phyloP scores from a whole-genome alignment of 345 rosid species.

The Eutrema heterophyllum region DNA sequence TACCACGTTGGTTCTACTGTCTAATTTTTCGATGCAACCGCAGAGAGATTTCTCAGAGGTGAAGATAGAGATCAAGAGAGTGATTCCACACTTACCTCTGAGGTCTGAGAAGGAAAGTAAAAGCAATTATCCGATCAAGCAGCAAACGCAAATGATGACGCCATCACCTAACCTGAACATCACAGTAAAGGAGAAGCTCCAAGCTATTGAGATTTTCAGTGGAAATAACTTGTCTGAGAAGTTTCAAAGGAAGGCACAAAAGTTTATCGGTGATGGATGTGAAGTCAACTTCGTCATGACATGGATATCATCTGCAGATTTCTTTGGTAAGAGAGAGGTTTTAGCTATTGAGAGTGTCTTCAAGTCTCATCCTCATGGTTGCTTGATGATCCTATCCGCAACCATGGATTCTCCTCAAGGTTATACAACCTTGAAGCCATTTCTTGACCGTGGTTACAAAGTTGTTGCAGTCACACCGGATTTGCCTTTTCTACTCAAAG shows the following conservation, averaged over 20 bases:
- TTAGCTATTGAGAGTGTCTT: constrained; percentile 58
- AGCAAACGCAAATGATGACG: background rate
- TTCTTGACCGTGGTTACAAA: constrained; percentile 45
- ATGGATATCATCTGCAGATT: constrained; percentile 54
- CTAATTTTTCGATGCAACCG: constrained; percentile 22
- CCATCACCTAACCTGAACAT: constrained; percentile 34
- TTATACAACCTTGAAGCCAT: constrained; percentile 46
- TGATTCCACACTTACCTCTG: constrained; percentile 18
- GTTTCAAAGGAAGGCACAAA: constrained; percentile 43
- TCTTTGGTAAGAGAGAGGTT: constrained; percentile 48
- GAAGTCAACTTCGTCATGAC: constrained; percentile 62
- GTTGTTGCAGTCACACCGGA: constrained; percentile 59
- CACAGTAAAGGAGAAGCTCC: constrained; percentile 39
- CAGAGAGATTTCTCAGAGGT: constrained; percentile 18
- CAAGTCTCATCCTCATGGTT: constrained; percentile 52
- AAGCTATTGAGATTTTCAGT: constrained; percentile 33
- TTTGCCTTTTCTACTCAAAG: constrained; percentile 48
- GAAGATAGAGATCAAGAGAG: constrained; percentile 22
- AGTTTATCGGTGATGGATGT: constrained; percentile 44
- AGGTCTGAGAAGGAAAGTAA: constrained; percentile 26
- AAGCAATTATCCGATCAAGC: background rate
- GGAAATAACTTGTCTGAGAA: constrained; percentile 35
- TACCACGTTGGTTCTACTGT: constrained; percentile 14
- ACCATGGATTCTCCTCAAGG: constrained; percentile 58
- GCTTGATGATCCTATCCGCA: constrained; percentile 58